Base-by-base conservation (phyloP, 2,329 filamentous ascomycete species). In the Fusarium sterilihyphosum region DNA sequence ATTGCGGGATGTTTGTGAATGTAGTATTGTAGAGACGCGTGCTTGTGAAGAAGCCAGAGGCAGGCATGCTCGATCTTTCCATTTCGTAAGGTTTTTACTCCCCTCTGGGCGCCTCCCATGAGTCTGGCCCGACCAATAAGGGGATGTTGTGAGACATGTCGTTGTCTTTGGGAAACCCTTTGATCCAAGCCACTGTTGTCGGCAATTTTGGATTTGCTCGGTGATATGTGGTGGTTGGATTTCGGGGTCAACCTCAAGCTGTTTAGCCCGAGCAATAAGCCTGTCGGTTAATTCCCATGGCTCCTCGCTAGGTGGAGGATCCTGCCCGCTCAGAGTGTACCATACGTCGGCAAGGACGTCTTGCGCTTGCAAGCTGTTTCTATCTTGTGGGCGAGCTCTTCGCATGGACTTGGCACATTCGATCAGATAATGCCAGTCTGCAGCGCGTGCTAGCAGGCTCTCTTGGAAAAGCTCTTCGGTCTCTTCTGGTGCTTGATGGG, bases 201-300 rank as follows among this genome's bases (percentile, higher is more conserved):
- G 71, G 40, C 49, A 58, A 33, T 59, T 56, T 33, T 65, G 46
- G 8, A 50, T 22, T 49, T 58, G 62, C 43, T 49, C 50, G 46
- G 56, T 35, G 50, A 61, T 60, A n/a, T 59, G 53, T 33, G 77
- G 70, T 33, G 74, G 65, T 40, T 43, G 62, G 54, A 71, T 73
- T 41, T 70, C 61, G 11, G 76, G 56, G 47, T 80, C 74, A 29
- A 53, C 61, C 63, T 80, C 78, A 16, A 82, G 73, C 29, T 71
- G 70, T 70, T 78, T 79, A 17, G 80, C 81, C 44, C 73, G 70
- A 31, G 75, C 69, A 58, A 84, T 83, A 26, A 83, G 72, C 33
- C 80, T 77, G 62, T 84, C 83, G 8, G 83, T 84, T 53, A 80
- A 72, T 35, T 69, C 76, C 83, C 83, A 84, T 9, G 79, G 75